These are phyloP conservation scores for Exsudoporus frostii DNA, from an alignment of 768 basidiomycete species.

Conservation along the genomic window DNA sequence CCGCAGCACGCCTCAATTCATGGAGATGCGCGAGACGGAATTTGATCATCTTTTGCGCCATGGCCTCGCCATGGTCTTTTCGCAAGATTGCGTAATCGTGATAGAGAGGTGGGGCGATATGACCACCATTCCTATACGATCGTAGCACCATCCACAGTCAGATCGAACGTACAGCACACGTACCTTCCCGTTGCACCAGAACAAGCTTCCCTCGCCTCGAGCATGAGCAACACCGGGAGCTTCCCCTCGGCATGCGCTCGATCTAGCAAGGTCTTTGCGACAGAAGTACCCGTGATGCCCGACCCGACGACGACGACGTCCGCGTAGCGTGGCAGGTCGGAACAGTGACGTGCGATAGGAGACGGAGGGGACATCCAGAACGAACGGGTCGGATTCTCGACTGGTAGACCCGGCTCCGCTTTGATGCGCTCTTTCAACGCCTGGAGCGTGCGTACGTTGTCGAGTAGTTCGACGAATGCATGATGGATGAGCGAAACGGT, in stretches of 20 bases:
- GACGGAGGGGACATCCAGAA: conserved; percentile 64
- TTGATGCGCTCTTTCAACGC: conserved; percentile 34
- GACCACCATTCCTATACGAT: conserved; percentile 60
- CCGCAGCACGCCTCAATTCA: conserved; percentile 46
- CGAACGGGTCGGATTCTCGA: conserved; percentile 48
- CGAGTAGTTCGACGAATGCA: conserved; percentile 20
- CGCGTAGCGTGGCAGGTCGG: conserved; percentile 37
- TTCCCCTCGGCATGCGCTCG: conserved; percentile 24
- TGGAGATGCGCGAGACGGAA: conserved; percentile 60
- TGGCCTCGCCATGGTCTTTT: conserved; percentile 40
- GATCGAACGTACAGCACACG: too few relatives aligned
- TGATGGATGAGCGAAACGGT: conserved; percentile 19
- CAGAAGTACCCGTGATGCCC: conserved; percentile 69
- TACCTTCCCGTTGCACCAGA: conserved; percentile 74
- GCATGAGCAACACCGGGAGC: conserved; percentile 54
- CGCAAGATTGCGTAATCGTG: conserved; percentile 53
- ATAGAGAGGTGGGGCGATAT: conserved; percentile 58
- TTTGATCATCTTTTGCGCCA: conserved; percentile 52
- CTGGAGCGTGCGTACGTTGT: conserved; percentile 20
- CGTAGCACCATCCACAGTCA: background rate
- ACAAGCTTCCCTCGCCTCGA: conserved; percentile 78
- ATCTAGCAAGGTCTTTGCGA: conserved; percentile 54
- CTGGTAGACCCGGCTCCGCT: conserved; percentile 55
- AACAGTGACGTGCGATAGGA: conserved; percentile 40
- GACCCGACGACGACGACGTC: conserved; percentile 74